Percentiles rank a stretch among this genome's conserved stretches.
phyloP scores from a whole-genome alignment of 164 flowering plant species.

The Cinnamomum chago region DNA sequence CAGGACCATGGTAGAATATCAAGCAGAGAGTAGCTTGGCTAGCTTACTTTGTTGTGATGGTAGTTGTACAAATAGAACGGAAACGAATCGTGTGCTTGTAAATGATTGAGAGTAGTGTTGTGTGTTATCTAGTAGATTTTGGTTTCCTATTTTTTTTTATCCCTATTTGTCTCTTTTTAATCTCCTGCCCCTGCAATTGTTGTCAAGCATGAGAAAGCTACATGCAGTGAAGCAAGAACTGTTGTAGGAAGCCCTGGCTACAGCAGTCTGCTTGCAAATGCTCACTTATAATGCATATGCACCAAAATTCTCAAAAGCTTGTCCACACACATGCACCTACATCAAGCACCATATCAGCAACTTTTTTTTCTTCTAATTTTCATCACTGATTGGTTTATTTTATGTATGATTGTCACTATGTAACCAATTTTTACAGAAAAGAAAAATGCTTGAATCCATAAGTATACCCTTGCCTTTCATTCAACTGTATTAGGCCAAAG shows the following conservation, averaged over 20 bases:
- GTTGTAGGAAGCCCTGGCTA: background rate
- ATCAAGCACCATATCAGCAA: no score
- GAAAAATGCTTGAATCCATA: no score
- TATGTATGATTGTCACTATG: no score
- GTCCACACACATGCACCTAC: no score
- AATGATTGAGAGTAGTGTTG: constrained; percentile 3
- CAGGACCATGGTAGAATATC: constrained; percentile 61
- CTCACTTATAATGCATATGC: no score
- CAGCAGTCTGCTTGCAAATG: no score
- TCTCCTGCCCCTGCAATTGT: background rate
- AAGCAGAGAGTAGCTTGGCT: background rate
- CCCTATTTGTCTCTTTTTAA: background rate
- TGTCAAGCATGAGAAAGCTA: background rate
- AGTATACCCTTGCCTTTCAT: no score
- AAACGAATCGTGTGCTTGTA: constrained; percentile 8
- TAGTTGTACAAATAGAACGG: constrained; percentile 35
- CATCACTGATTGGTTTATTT: no score
- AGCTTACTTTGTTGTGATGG: background rate
- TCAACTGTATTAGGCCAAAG: no score
- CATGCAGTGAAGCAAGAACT: background rate
- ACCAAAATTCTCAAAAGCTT: no score
- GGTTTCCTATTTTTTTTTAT: constrained; percentile 9
- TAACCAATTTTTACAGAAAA: no score
- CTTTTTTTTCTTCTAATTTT: no score
- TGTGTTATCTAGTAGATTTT: constrained; percentile 12